Base-by-base conservation (phyloP, 192 early-diverging fungal genomes). In the Geosiphon pyriformis region DNA sequence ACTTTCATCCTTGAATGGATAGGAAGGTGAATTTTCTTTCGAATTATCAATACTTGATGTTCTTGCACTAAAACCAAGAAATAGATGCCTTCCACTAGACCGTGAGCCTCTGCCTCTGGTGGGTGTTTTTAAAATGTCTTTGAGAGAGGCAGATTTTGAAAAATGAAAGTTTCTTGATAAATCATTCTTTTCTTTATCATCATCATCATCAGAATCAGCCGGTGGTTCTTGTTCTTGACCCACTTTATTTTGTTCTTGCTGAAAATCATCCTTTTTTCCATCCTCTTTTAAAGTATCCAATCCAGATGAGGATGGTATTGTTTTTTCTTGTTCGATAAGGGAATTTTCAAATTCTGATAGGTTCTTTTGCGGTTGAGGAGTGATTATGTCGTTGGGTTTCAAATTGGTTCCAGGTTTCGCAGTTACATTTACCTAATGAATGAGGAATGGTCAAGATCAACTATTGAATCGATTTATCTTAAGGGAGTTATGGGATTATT, bases 151-250 rank as follows among this genome's bases (percentile, higher is more conserved):
- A 15, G 37, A 64, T 20, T 34, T 53, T 26, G 49, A 52, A 4
- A 31, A 30, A n/a, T n/a, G n/a, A 52, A 64, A 64, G 18, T 37
- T 46, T n/a, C 60, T 46, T n/a, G 60, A 52, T 31, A 32, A 17
- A 7, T 47, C 11, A 57, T 67, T 48, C 57, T 67, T 29, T 55
- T 55, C 53, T 55, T 55, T 29, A 20, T 55, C 53, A 20, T 55
- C 23, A 20, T 55, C 53, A 29, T 55, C 65, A 27, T 30, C 47
- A 18, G 10, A 11, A 11, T 30, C 27, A 31, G 34, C 35, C 31
- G 33, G 4, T 12, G n/a, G 25, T 46, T 55, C 25, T 67, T 67
- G 30, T 42, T 55, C 0, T 29, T 33, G 11, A 20, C 12, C n/a
- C 54, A n/a, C 46, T 22, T 25, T 25, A 25, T 55, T 1, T 55